Percentiles rank a stretch among this genome's conserved stretches.
Conservation (phyloP, 2,329 filamentous ascomycete species). For the Venturia asperata region DNA sequence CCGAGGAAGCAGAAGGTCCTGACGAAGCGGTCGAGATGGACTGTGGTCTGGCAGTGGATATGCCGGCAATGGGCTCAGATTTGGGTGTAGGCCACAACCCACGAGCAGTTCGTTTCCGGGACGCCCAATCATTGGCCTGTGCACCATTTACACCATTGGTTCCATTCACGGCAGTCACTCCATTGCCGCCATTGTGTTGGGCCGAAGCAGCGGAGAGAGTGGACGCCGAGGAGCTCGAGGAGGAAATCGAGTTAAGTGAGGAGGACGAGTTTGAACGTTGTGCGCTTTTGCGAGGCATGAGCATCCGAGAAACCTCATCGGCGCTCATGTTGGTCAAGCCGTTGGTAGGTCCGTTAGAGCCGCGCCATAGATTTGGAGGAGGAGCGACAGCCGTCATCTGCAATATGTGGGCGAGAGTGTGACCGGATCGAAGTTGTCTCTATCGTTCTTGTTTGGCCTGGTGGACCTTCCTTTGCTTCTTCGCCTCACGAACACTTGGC, state of each 20-base stretch:
- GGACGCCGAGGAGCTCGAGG: conserved; percentile 59
- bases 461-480: not conserved
- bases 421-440: not conserved
- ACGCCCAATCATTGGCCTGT: conserved; percentile 36
- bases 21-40: conserved; percentile 52
- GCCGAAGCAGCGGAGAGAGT: conserved; percentile 56
- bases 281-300: conserved; percentile 79
- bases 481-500: conserved; percentile 13
- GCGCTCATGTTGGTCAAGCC: conserved; percentile 65
- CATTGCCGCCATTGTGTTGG: conserved; percentile 54
- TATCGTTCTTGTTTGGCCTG: not conserved
- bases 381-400: conserved; percentile 58
- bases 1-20: conserved; percentile 52
- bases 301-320: conserved; percentile 81
- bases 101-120: conserved; percentile 40
- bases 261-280: conserved; percentile 88
- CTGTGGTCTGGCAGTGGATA: conserved; percentile 56
- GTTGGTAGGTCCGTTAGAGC: conserved; percentile 52
- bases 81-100: conserved; percentile 61
- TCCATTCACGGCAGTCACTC: conserved; percentile 45
- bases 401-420: not conserved
- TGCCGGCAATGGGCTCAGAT: conserved; percentile 56
- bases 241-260: conserved; percentile 59
- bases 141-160: conserved; percentile 51
- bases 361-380: conserved; percentile 57